Evolutionary conservation across 2,329 filamentous ascomycete genomes (phyloP), one percentile per base, ranked within the genome.

Genomic region (Sporothrix dimorphospora): DNA sequence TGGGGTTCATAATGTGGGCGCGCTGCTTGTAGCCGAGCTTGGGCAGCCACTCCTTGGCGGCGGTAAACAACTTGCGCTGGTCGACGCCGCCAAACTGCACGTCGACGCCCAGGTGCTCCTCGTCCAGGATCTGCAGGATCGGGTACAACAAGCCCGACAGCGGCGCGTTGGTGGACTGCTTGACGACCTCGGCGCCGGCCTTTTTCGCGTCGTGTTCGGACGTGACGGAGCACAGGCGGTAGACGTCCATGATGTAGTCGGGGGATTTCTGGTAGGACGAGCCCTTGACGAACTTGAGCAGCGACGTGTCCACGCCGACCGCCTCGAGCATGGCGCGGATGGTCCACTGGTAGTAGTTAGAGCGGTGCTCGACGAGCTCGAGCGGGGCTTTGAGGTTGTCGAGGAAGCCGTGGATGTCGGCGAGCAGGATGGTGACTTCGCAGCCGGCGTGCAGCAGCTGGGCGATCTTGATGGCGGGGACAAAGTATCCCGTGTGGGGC

Each of bases 141-240:
- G 93, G 93, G 84, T 97, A 97, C 74, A 95, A 87, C 14, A 95
- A 85, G 0, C 92, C 93, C 72, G 87, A 89, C 71, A 97, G 80
- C 3, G 91, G 88, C 11, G 91, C 89, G 78, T 95, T 94, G 72
- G 89, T 88, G 3, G 91, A 90, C 84, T 98, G 94, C 86, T 98
- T 98, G 76, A 99, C 95, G 8, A 98, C 89, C 82, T 98, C 96
- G 1, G 94, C 92, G 51, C 95, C 95, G 0, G 95, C 94, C 82
- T 94, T 96, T 82, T 94, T 93, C 19, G 94, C 93, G 78, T 96
- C 90, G 79, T 94, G 90, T 82, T 94, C 90, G 16, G 90, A 91
- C 5, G 92, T 88, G 70, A 93, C 82, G 3, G 88, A 88, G 61
- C 87, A 88, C 75, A 98, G 80, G 79, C 92, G 90, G 83, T 94